Conservation (phyloP, 2,329 filamentous ascomycete genomes). For the Ophiostoma angusticollis region DNA sequence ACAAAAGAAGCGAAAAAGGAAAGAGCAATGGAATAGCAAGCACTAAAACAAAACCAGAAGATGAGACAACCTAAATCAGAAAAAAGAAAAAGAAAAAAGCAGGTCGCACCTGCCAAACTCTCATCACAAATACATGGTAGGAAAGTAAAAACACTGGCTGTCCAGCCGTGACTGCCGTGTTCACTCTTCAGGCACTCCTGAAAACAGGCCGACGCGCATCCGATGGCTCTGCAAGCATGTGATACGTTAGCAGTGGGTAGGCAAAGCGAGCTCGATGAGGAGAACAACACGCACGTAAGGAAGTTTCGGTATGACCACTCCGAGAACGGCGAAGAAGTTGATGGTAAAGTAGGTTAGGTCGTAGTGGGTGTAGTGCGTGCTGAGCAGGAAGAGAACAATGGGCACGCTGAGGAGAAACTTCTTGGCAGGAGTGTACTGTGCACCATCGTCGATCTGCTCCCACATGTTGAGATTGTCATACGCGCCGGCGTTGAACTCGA, state of each 20-base stretch:
- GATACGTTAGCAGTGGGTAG: conserved; percentile 16
- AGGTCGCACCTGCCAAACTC: conserved; percentile 1
- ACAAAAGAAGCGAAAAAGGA: background rate
- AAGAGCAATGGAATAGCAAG: background rate
- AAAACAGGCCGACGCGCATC: conserved; percentile 64
- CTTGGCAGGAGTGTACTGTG: conserved; percentile 96
- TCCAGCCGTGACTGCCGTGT: background rate
- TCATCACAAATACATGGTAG: background rate
- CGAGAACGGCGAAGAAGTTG: conserved; percentile 86
- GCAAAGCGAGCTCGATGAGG: background rate
- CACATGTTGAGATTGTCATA: conserved; percentile 99
- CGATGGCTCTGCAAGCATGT: conserved; percentile 52
- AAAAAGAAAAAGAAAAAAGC: conserved; percentile 2
- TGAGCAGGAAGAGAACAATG: conserved; percentile 85
- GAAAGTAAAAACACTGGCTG: background rate
- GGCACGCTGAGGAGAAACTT: conserved; percentile 94
- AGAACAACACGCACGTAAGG: conserved; percentile 59
- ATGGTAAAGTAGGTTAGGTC: conserved; percentile 94
- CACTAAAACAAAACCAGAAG: conserved; percentile 1
- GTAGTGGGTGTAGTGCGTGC: conserved; percentile 98
- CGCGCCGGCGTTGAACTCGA: conserved; percentile 96
- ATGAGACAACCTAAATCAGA: conserved; percentile 2
- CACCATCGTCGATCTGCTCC: conserved; percentile 99
- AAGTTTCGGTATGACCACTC: conserved; percentile 89
- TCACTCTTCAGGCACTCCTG: conserved; percentile 50